These are phyloP conservation scores for Euphorbia tirucalli DNA, from an alignment of 345 rosid species.

Conservation along the genomic window DNA sequence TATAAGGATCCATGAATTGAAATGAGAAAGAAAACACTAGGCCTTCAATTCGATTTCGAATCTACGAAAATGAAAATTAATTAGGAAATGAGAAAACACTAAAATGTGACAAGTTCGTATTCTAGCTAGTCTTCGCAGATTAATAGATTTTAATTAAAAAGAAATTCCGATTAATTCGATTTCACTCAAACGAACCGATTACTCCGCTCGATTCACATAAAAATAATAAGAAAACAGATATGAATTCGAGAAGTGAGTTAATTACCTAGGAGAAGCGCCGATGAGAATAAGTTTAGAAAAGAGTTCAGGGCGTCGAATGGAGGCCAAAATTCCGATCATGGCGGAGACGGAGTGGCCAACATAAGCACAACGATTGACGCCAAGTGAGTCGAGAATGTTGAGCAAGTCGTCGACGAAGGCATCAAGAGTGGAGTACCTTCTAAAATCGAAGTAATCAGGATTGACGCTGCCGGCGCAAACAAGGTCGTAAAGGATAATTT, in stretches of 20 bases:
- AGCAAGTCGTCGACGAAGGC: constrained; percentile 77
- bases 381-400: constrained; percentile 61
- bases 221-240: no score
- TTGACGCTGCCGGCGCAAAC: constrained; percentile 89
- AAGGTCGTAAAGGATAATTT: constrained; percentile 67
- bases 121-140: no score
- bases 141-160: no score
- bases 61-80: neutral
- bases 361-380: constrained; percentile 55
- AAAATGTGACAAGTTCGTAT: no score
- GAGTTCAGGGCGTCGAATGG: constrained; percentile 75
- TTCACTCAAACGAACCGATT: no score
- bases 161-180: no score
- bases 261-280: constrained; percentile 77
- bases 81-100: no score
- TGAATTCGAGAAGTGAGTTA: no score
- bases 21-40: no score
- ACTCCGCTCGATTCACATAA: no score
- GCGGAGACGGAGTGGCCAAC: constrained; percentile 92
- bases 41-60: no score
- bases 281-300: constrained; percentile 73
- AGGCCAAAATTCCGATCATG: constrained; percentile 80
- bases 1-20: neutral
- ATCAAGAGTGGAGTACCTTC: constrained; percentile 63
- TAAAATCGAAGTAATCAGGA: constrained; percentile 66